Base-by-base conservation (phyloP, 1,139 yeast genomes). In the Pichia sp. region DNA sequence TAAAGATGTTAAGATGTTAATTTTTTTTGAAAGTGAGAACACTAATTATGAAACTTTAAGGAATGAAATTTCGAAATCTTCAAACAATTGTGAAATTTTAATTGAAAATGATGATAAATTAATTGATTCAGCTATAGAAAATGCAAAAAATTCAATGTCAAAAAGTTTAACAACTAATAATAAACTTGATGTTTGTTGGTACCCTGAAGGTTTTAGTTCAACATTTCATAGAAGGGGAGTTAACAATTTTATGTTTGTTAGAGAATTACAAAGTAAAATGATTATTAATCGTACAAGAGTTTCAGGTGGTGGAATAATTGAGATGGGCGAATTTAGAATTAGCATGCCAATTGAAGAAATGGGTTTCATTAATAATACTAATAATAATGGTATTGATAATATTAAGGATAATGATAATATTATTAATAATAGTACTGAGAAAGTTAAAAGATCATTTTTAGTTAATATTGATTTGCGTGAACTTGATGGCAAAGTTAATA, bases 151-250 rank as follows among this genome's bases (percentile, higher is more conserved):
- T 16, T 47, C 50, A 7, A 41, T 44, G 44, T 31, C 42, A 6
- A 40, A 34, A 16, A 26, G 20, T 11, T 32, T 47, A 22, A 47
- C 44, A n/a, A 42, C 36, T 4, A 48, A 45, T 32, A 48, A 47
- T 23, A 51, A 50, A 28, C 35, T 53, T 10, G 55, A 55, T 28
- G 50, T 60, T 8, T 55, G 60, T 22, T 51, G 61, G 25, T 60
- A 66, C 42, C 74, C 74, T 1, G 73, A 69, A 50, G 73, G 74
- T 0, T 69, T 68, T 42, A 61, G 72, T 3, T 69, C 73, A 3
- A 69, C 73, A 5, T 69, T 69, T 51, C 70, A 69, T 51, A 60
- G 66, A 39, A 53, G 73, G 37, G 72, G 72, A 3, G 60, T 60
- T 11, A 68, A 68, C 46, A 67, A 67, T 50, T 69, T 69, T 49